Evolutionary conservation across 2,329 filamentous ascomycete species (phyloP).

Genomic region (Diaporthe longicolla): DNA sequence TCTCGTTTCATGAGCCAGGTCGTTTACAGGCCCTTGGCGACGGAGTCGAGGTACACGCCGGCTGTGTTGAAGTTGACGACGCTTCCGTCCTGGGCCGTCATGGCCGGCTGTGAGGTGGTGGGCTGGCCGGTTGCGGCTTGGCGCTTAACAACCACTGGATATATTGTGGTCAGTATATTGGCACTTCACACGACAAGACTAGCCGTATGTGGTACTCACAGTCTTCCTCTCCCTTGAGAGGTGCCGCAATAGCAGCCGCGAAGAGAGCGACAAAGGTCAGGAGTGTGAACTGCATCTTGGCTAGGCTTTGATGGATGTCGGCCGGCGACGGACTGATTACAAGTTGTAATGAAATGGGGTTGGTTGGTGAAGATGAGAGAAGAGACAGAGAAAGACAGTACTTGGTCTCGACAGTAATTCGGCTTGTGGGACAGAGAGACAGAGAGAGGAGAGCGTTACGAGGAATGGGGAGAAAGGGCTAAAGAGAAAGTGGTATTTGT

Average conservation of each 20-base stretch:
- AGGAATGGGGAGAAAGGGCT: conserved; percentile 26
- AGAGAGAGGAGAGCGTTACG: conserved; percentile 12
- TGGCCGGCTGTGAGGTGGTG: conserved; percentile 59
- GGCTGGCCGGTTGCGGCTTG: conserved; percentile 47
- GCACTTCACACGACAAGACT: no score
- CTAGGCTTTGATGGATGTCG: conserved; percentile 55
- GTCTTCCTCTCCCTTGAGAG: conserved; percentile 42
- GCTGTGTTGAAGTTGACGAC: conserved; percentile 61
- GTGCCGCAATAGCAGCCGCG: conserved; percentile 60
- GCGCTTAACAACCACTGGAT: conserved; percentile 47
- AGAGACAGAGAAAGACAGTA: conserved; percentile 46
- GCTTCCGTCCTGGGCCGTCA: conserved; percentile 62
- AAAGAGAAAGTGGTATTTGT: conserved; percentile 44
- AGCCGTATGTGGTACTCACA: not conserved
- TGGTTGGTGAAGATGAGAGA: conserved; percentile 46
- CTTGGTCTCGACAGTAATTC: conserved; percentile 35
- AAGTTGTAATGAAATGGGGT: conserved; percentile 46
- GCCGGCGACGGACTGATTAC: conserved; percentile 63
- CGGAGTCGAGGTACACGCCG: conserved; percentile 59
- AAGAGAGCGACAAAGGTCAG: conserved; percentile 62
- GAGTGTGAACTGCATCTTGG: conserved; percentile 66
- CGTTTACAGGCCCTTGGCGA: conserved; percentile 54
- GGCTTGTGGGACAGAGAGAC: conserved; percentile 36
- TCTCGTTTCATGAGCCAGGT: not conserved
- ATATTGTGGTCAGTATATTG: not conserved